These are phyloP conservation scores for Termitomyces eurrhizus DNA, from an alignment of 768 basidiomycete species.

Conservation along the genomic window DNA sequence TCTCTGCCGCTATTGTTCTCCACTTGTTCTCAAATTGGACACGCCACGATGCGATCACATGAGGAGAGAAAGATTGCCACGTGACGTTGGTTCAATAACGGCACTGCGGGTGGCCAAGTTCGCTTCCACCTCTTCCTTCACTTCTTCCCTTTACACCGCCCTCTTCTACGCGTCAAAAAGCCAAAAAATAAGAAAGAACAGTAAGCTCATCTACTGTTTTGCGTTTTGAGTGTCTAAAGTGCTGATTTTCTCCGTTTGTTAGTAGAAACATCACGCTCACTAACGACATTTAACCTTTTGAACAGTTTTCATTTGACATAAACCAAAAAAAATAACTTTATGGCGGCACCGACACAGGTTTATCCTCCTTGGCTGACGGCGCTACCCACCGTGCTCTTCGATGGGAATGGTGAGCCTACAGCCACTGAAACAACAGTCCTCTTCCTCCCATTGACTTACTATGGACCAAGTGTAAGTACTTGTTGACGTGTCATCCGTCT, in stretches of 20 bases:
- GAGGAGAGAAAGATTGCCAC: constrained; percentile 3
- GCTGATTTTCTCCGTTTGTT: background rate
- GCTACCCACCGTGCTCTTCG: constrained; percentile 46
- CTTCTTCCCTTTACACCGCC: constrained; percentile 1
- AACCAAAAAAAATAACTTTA: constrained; percentile 23
- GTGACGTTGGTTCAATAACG: constrained; percentile 18
- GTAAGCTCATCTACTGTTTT: background rate
- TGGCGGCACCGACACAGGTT: constrained; percentile 62
- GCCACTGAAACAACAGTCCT: constrained; percentile 55
- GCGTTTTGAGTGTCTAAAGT: background rate
- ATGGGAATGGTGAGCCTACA: constrained; percentile 47
- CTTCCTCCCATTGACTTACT: constrained; percentile 74
- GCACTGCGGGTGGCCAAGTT: background rate
- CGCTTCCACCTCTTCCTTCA: constrained; percentile 6
- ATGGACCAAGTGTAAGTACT: constrained; percentile 65
- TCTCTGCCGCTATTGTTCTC: background rate
- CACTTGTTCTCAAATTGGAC: background rate
- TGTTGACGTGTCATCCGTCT: background rate
- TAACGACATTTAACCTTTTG: constrained; percentile 28
- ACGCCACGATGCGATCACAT: background rate
- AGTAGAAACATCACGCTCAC: constrained; percentile 35
- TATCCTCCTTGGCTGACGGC: constrained; percentile 73
- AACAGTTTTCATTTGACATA: constrained; percentile 13
- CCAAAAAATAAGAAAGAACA: background rate
- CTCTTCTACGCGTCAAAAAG: constrained; percentile 12